Evolutionary conservation across 129 eudicot genomes (phyloP).

Genomic region (Tagetes patula): DNA sequence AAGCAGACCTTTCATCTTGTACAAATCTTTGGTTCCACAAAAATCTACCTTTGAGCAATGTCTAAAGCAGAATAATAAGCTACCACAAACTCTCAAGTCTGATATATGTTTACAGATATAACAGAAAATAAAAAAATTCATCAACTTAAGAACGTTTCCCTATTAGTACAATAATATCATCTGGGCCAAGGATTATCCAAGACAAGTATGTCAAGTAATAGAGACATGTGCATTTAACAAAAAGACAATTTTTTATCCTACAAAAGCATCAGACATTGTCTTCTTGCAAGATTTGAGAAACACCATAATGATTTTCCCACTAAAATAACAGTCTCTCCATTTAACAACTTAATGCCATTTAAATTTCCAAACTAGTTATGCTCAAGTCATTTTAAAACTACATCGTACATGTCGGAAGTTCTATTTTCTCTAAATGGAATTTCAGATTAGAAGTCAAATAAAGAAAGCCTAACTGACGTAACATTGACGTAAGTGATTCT

Average conservation of each 20-base stretch:
- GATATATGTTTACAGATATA: neutral
- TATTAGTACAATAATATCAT: neutral
- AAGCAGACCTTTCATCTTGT: slow-evolving; percentile 51
- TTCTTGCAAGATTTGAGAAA: neutral
- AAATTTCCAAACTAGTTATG: neutral
- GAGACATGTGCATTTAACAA: neutral
- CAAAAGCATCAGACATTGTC: neutral
- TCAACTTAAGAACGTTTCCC: neutral
- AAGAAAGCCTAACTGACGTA: neutral
- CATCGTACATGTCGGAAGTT: neutral
- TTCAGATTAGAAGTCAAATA: neutral
- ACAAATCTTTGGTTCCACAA: slow-evolving; percentile 51
- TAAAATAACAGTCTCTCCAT: neutral
- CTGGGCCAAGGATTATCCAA: neutral
- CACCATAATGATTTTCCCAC: neutral
- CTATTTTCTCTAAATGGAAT: neutral
- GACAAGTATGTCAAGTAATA: neutral
- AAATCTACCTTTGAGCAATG: slow-evolving; percentile 68
- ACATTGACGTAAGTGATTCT: neutral
- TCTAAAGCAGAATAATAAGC: slow-evolving; percentile 36
- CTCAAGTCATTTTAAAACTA: neutral
- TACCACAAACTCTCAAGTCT: neutral
- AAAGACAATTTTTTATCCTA: neutral
- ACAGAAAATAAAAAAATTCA: neutral
- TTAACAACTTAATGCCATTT: neutral